These are phyloP conservation scores for Candida sonorensis DNA, from an alignment of 805 yeast genomes.

Conservation along the genomic window DNA sequence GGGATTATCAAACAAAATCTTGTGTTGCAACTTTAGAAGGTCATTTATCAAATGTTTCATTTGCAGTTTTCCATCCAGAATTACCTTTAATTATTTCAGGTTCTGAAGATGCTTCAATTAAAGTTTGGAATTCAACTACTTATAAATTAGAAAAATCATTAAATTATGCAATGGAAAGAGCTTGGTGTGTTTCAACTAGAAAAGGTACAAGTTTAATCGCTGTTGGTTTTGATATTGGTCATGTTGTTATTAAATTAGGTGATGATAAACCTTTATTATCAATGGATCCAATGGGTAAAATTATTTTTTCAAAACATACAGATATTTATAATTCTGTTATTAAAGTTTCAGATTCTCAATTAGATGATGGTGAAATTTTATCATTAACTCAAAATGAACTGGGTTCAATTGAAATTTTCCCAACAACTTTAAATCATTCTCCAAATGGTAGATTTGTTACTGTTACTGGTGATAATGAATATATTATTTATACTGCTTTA, in stretches of 20 bases:
- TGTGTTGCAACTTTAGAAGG: slow-evolving; percentile 93
- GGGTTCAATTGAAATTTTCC: slow-evolving; percentile 92
- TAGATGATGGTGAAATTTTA: slow-evolving; percentile 75
- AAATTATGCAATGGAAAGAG: slow-evolving; percentile 88
- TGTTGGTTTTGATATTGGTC: slow-evolving; percentile 93
- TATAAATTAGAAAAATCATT: slow-evolving; percentile 89
- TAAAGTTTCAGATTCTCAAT: slow-evolving; percentile 53
- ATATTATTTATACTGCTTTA: slow-evolving; percentile 88
- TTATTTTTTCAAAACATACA: slow-evolving; percentile 84
- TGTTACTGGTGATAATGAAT: slow-evolving; percentile 97
- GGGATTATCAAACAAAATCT: slow-evolving; percentile 97
- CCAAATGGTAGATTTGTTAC: slow-evolving; percentile 97
- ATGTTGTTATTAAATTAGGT: slow-evolving; percentile 82
- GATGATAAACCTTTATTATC: slow-evolving; percentile 91
- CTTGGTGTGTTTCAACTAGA: slow-evolving; percentile 86
- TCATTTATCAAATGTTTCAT: slow-evolving; percentile 89
- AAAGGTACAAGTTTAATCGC: slow-evolving; percentile 75
- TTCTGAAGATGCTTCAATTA: slow-evolving; percentile 91
- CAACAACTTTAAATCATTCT: slow-evolving; percentile 80
- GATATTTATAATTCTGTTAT: slow-evolving; percentile 83
- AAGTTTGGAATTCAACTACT: slow-evolving; percentile 92
- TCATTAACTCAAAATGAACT: slow-evolving; percentile 80
- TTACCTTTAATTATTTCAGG: slow-evolving; percentile 93
- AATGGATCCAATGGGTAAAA: slow-evolving; percentile 88
- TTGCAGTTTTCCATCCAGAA: slow-evolving; percentile 97